Conservation (phyloP, 2,329 filamentous ascomycete species). For the Thyridium curvatum region DNA sequence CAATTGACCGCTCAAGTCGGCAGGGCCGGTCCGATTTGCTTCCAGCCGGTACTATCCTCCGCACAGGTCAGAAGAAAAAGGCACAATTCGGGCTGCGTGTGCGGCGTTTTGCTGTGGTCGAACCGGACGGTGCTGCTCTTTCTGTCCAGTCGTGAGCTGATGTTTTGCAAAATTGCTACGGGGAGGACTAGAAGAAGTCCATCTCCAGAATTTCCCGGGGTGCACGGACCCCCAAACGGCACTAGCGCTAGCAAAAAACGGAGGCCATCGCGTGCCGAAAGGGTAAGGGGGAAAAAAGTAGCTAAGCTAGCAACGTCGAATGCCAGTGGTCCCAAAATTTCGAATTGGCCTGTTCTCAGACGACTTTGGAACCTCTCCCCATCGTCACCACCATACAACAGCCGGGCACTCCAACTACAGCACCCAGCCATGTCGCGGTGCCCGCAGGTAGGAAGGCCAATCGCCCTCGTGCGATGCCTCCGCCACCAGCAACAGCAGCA, state of each 20-base stretch:
- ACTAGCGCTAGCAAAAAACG: too few species aligned
- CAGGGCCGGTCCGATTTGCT: too few species aligned
- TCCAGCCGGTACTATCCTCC: too few species aligned
- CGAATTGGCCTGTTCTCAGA: conserved; percentile 1
- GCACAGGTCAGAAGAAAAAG: too few species aligned
- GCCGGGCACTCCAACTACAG: conserved; percentile 7
- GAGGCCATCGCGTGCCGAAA: too few species aligned
- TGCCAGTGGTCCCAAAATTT: too few species aligned
- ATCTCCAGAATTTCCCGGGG: too few species aligned
- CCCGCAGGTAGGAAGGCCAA: conserved; percentile 51
- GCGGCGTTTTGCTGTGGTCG: too few species aligned
- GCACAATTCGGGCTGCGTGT: too few species aligned
- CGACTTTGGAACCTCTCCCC: background rate
- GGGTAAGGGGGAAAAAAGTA: too few species aligned
- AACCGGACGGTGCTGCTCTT: too few species aligned
- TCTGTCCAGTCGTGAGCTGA: conserved; percentile 5
- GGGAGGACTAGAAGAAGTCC: background rate
- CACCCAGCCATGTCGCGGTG: conserved; percentile 48
- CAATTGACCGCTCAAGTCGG: background rate
- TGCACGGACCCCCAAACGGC: too few species aligned
- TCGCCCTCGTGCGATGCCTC: conserved; percentile 41
- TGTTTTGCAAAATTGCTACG: background rate
- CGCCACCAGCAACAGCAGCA: conserved; percentile 26
- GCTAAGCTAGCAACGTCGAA: background rate
- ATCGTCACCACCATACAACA: conserved; percentile 7